These are phyloP conservation scores for Schizochytrium sp. DNA, from an alignment of 108 stramenopile genomes.

Conservation along the genomic window DNA sequence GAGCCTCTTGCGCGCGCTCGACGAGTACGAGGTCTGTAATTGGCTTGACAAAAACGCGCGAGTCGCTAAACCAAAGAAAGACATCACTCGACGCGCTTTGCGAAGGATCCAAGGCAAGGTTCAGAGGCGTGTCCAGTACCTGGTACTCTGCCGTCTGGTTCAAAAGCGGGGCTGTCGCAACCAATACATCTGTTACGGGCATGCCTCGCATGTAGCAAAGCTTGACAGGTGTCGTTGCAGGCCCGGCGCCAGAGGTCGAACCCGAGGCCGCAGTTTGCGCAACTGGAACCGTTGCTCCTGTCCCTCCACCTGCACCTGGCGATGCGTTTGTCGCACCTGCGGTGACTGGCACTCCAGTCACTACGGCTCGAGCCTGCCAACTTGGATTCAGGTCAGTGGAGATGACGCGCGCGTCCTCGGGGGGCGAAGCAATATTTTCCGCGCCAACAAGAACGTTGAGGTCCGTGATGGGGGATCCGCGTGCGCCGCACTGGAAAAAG, in stretches of 20 bases:
- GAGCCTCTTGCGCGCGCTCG: too few relatives aligned
- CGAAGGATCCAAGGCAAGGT: neutral
- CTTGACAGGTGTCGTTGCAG: neutral
- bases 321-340: neutral
- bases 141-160: neutral
- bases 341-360: neutral
- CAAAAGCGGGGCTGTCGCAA: neutral
- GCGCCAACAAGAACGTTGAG: neutral
- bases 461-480: neutral
- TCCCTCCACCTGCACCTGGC: neutral
- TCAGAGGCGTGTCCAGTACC: neutral
- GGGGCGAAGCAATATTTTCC: neutral
- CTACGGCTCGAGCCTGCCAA: neutral
- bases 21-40: neutral
- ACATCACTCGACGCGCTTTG: neutral
- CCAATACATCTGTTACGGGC: neutral
- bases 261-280: neutral
- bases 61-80: neutral
- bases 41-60: neutral
- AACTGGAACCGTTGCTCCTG: too few relatives aligned
- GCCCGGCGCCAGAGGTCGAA: neutral
- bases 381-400: neutral
- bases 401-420: neutral
- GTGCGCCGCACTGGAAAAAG: neutral
- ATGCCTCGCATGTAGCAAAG: conserved; percentile 19